Base-by-base conservation (phyloP, 495 filamentous ascomycete species). In the Penicillium angulare region DNA sequence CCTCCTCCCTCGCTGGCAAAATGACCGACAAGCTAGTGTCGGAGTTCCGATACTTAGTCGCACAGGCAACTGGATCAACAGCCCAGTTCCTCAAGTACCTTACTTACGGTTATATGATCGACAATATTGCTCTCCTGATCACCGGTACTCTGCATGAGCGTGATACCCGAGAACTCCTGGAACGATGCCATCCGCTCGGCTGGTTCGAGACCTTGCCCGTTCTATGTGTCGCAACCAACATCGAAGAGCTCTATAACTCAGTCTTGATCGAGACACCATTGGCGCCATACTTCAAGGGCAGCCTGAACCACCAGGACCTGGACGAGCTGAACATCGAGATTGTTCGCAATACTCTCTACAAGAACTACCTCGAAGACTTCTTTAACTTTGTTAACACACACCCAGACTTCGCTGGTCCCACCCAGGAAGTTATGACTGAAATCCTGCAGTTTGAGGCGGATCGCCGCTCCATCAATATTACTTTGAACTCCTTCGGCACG, bases 241-340 rank as follows among this genome's bases (percentile, higher is more conserved):
- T 97, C 61, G 93, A 99, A 69, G 93, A 99, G 57, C 79, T 99
- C 16, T 99, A 97, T 79, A 97, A 97, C 78, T 92, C 88, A 32
- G 92, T 97, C 17, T 73, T 99, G 60, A 88, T 99, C 53, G 93
- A 99, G 74, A 97, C 93, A 7, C 95, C 93, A 2, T 77, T 99
- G 32, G 93, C 92, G 34, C 84, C 89, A 15, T 99, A 96, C 72
- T 99, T 99, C 82, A 97, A 97, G 73, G 86, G 88, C 51, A 93
- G 87, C 54, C 77, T 99, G 31, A 92, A 86, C 68, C 90, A 95
- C 66, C 90, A 95, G 66, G 93, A 99, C 64, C 79, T 99, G 50
- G 93, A 99, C 72, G 95, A 97, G 79, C 76, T 97, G 65, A 99
- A 99, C 74, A 99, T 99, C 62, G 93, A 99, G 75, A 99, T 99